Base-by-base conservation (phyloP, 129 eudicot species). In the Smallanthus sonchifolius region DNA sequence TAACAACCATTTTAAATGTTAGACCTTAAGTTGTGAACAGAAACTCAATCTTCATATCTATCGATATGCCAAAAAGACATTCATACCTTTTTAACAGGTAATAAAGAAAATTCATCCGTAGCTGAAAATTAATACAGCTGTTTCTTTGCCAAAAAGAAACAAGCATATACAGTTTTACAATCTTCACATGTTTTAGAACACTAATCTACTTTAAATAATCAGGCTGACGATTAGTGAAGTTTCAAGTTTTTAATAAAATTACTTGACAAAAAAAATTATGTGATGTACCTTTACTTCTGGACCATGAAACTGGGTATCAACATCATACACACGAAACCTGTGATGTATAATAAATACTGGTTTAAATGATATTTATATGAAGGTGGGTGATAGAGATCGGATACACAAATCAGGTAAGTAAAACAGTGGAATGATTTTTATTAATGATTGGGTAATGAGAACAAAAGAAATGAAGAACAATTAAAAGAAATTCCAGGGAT, bases 321-420 rank as follows among this genome's bases (percentile, higher is more conserved):
- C 89, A 81, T 92, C 98, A 84, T 87, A 92, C 70, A 92, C 85
- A 62, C 80, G 95, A 54, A 92, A 89, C 87, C 98, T 92, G 88
- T 55, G 64, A 78, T 34, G 47, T 64, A 73, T 34, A 62, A 54
- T 56, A 74, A 17, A 38, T 72, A 78, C 15, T 44, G 16, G 40
- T 37, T 16, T 36, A 47, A 67, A 74, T 64, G 61, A 81, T 65
- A 55, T 44, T 61, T 8, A 19, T 30, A 36, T 51, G 6, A 65
- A 30, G 67, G 37, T 16, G 72, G n/a, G n/a, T n/a, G n/a, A n/a
- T n/a, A n/a, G n/a, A n/a, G n/a, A n/a, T n/a, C n/a, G n/a, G n/a
- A n/a, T n/a, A n/a, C n/a, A n/a, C n/a, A n/a, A n/a, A n/a, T n/a
- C n/a, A n/a, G n/a, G n/a, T n/a, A n/a, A n/a, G n/a, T n/a, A n/a